These are phyloP conservation scores for Backusella macrospora DNA, from an alignment of 192 early-diverging fungal species.

Conservation along the genomic window DNA sequence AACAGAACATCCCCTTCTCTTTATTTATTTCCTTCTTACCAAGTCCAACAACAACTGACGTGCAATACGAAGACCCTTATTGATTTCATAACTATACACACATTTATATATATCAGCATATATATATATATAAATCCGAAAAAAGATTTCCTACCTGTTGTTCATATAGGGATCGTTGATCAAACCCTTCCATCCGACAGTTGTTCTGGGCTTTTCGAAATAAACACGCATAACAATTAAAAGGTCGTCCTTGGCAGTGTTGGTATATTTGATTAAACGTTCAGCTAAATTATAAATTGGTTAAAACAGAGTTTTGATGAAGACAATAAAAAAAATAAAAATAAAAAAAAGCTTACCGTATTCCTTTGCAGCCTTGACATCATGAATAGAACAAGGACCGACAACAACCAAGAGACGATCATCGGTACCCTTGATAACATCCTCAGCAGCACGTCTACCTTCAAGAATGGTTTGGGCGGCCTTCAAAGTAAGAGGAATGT, in stretches of 20 bases:
- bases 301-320: not conserved
- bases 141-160: constrained; percentile 45
- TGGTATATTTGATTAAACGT: constrained; percentile 5
- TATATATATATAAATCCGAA: no score
- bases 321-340: no score
- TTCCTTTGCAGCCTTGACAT: constrained; percentile 76
- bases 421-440: constrained; percentile 71
- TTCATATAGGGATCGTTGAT: constrained; percentile 82
- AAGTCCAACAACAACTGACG: constrained; percentile 68
- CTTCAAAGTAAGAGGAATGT: constrained; percentile 73
- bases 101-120: no score
- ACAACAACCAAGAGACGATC: constrained; percentile 82
- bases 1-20: not conserved
- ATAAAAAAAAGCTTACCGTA: constrained; percentile 49
- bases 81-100: constrained; percentile 65
- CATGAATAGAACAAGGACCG: constrained; percentile 87
- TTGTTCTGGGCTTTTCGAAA: constrained; percentile 86
- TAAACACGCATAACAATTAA: constrained; percentile 84
- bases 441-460: constrained; percentile 66
- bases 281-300: not conserved
- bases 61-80: constrained; percentile 81
- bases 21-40: constrained; percentile 8
- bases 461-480: constrained; percentile 76
- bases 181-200: constrained; percentile 93
- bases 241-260: constrained; percentile 54